Evolutionary conservation across 75 land plant species (phyloP), one percentile per base, ranked within the genome.

Genomic region (Pseudotsuga menziesii): DNA sequence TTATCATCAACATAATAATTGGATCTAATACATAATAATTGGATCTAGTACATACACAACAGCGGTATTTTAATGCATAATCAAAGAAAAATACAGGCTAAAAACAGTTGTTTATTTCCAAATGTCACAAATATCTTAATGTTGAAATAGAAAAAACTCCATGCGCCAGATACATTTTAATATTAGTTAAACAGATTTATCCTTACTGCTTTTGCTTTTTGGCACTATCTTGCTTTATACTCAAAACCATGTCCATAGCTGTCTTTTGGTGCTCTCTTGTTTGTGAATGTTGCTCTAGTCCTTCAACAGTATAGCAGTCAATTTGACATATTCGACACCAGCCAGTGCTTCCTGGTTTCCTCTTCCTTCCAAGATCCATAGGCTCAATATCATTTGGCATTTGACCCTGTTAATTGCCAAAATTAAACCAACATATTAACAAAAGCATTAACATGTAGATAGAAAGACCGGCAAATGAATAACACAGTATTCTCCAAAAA

Each of bases 271-370:
- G 96, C 57, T 93, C 96, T 76, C 82, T 80, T 13, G 91, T 82
- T 76, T 89, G 93, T 19, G 91, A 82, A 79, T 91, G 96, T 52
- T 84, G 44, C 11, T 91, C 93, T 57, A 93, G 77, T 19, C 91
- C 94, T 48, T 91, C 91, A 16, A 91, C 94, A 36, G 91, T 89
- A 61, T 83, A 89, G 81, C 96, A 93, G 41, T 93, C 96, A 76
- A 93, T 74, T 52, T 84, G 90, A 76, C 96, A 93, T 12, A 93
- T 93, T 1, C 93, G 84, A 61, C 96, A 93, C 95, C 95, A 93
- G 6, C 88, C 93, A 72, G 83, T 83, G 57, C 83, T 86, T 8
- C 80, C 78, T 29, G 75, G 75, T 25, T 91, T 93, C 77, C 90
- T 86, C 81, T 85, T 91, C 66, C 91, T 87, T 32, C 81, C 36